Evolutionary conservation across 306 rosid genomes (phyloP), one percentile per base, ranked within the genome.

Genomic region (Ceratonia siliqua): DNA sequence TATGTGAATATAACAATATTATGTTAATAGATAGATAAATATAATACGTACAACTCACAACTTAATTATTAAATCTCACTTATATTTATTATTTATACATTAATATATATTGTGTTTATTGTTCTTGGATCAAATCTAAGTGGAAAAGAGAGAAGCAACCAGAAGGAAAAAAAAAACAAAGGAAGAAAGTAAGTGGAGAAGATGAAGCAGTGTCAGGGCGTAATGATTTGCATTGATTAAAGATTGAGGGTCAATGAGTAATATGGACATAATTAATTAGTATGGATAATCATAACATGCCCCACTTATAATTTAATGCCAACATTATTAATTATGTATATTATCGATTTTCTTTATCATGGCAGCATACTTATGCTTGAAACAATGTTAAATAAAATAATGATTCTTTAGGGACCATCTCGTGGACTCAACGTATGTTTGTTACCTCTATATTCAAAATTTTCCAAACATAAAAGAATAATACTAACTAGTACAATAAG

Each of bases 191-290:
- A 70, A 73, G 72, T 41, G 70, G 41, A 61, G 69, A 28, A 38
- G 57, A 8, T 50, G 52, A 54, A 52, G 64, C 68, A 32, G 20
- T 10, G 36, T 48, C 45, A 73, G 71, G 45, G 61, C 68, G 39
- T 79, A 78, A 85, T 85, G 80, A 86, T 84, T 74, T 84, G 87
- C 83, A 74, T 64, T 82, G 77, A 86, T 80, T 41, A 74, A 45
- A 83, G 66, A 41, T 8, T 5, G 78, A 55, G 53, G 79, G 15
- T 43, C 45, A 28, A 62, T 32, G 81, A 83, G 85, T 81, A 76
- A 81, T 50, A 67, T 74, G 65, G 66, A 78, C 85, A 89, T 67
- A 73, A 64, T 66, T 67, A 73, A 64, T 66, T 30, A 82, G 38
- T 39, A 68, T 67, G 7, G 45, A 71, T 78, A 70, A 82, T 86